Evolutionary conservation across 1,139 yeast species (phyloP), one percentile per base, ranked within the genome.

Genomic region (Pneumocystis sp.): DNA sequence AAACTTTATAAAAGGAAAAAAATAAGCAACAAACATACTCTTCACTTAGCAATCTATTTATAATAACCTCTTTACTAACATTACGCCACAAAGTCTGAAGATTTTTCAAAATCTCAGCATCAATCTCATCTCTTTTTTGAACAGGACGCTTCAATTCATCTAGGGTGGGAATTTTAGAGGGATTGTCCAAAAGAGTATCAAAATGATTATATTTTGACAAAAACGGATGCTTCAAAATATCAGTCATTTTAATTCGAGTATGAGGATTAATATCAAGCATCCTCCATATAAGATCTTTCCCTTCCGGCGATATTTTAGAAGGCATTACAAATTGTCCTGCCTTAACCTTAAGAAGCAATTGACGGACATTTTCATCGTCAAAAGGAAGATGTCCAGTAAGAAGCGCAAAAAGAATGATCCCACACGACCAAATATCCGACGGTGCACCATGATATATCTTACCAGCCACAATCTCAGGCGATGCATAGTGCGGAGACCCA

Each of bases 401-500:
- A 65, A 93, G 79, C 0, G 98, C 98, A 78, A 89, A 93, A 64
- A 93, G 78, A 65, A 93, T 93, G 70, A 93, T 89, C 70, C 98
- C 98, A 77, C 98, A 93, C 12, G 97, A 90, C 99, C 99, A 93
- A 65, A 93, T 93, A 76, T 93, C 99, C 56, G 95, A 86, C 39
- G 96, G 97, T 25, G 96, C 93, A 19, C 98, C 98, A 74, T 93
- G 97, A 74, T 93, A 93, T 68, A 85, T 88, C 69, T 86, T 83
- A 62, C 98, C 98, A 12, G 96, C 89, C 2, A 93, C 97, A 70
- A 93, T 93, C 75, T 93, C 98, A 0, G 98, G 98, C 17, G 96
- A 89, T 1, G 98, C 98, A 76, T 93, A 93, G 76, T 95, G 98
- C 31, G 98, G 98, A 31, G 97, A 89, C 0, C 99, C 99, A 77